Conservation (phyloP, 2,329 filamentous ascomycete genomes). For the Blumeria hordei region DNA sequence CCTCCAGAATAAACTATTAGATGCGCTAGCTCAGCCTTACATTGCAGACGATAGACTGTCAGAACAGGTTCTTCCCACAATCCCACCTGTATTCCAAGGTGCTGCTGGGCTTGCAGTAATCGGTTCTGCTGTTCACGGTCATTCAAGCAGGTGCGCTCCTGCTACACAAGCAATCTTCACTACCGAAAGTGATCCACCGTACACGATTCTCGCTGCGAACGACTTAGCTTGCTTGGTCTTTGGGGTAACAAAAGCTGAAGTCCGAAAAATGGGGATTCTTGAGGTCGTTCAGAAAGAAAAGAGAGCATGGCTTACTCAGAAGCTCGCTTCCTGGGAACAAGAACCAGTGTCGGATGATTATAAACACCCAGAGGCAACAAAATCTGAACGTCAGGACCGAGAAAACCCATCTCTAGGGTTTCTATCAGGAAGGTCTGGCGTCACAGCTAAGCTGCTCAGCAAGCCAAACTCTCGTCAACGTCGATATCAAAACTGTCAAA, state of each 20-base stretch:
- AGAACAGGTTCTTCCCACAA: slow-evolving; percentile 17
- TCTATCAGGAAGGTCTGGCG: slow-evolving; percentile 45
- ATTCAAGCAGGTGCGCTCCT: slow-evolving; percentile 73
- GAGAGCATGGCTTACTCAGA: slow-evolving; percentile 70
- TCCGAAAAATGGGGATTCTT: slow-evolving; percentile 80
- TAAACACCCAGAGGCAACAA: slow-evolving; percentile 7
- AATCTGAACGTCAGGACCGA: slow-evolving; percentile 12
- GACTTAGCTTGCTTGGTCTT: slow-evolving; percentile 94
- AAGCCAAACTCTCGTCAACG: slow-evolving; percentile 38
- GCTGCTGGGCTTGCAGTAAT: slow-evolving; percentile 16
- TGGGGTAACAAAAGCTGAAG: slow-evolving; percentile 90
- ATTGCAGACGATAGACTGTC: slow-evolving; percentile 9
- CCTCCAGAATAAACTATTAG: slow-evolving; percentile 61
- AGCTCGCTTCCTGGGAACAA: slow-evolving; percentile 40
- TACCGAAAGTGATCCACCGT: slow-evolving; percentile 72
- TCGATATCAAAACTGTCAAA: slow-evolving; percentile 18
- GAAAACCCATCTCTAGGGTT: slow-evolving; percentile 20
- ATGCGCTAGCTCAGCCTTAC: slow-evolving; percentile 61
- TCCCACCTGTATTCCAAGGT: slow-evolving; percentile 15
- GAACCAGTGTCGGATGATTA: slow-evolving; percentile 16
- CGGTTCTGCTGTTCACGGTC: slow-evolving; percentile 48
- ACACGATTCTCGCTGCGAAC: slow-evolving; percentile 91
- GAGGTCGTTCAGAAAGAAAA: slow-evolving; percentile 85
- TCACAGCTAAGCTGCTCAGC: slow-evolving; percentile 70
- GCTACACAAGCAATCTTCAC: slow-evolving; percentile 93